Evolutionary conservation across 148 eudicot species (phyloP).

Genomic region (Suaeda aralocaspica): DNA sequence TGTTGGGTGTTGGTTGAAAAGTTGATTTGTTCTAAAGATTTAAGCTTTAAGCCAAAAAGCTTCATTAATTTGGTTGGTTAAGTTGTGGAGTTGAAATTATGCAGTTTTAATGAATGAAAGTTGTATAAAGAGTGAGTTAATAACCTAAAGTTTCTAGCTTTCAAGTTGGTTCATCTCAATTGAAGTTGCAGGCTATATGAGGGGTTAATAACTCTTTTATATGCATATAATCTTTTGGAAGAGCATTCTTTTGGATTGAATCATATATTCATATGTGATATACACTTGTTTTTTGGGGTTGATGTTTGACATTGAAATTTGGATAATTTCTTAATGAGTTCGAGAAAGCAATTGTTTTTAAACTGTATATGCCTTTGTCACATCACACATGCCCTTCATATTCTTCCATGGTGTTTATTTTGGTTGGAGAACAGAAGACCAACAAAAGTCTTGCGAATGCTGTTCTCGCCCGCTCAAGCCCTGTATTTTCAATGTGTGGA

Average conservation of each 20-base stretch:
- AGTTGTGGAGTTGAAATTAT: conserved; percentile 1
- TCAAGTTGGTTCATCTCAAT: conserved; percentile 11
- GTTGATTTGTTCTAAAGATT: neutral
- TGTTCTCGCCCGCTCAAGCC: conserved; percentile 17
- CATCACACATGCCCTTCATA: neutral
- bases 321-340: conserved; percentile 5
- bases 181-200: conserved; percentile 1
- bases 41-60: neutral
- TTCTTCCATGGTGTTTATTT: conserved; percentile 1
- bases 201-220: conserved; percentile 8
- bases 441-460: conserved; percentile 13
- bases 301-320: conserved; percentile 3
- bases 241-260: neutral
- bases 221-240: conserved; percentile 6
- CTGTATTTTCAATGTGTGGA: conserved; percentile 11
- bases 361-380: neutral
- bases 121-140: neutral
- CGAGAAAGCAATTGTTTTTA: neutral
- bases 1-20: neutral
- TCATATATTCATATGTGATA: neutral
- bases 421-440: conserved; percentile 7
- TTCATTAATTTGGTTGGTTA: conserved; percentile 1
- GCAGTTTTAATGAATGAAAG: neutral
- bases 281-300: neutral
- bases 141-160: neutral